Evolutionary conservation across 768 basidiomycete genomes (phyloP).

Genomic region (Panaeolus papilionaceus): DNA sequence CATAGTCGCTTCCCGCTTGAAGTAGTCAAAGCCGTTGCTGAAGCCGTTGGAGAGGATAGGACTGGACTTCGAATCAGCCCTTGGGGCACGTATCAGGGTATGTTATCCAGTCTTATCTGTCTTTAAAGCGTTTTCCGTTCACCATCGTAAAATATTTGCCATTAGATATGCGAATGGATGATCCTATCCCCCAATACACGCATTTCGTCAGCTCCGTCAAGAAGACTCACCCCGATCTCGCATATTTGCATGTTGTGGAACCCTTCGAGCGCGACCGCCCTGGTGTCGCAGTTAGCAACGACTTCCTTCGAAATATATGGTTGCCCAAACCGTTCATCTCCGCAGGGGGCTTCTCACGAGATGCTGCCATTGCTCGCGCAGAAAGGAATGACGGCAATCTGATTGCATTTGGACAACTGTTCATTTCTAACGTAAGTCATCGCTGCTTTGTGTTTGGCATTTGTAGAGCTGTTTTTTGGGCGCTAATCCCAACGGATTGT

Average conservation of each 20-base stretch:
- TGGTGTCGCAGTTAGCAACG: background rate
- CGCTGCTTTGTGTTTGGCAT: background rate
- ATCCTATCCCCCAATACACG: background rate
- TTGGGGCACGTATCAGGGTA: conserved; percentile 7
- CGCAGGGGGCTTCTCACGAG: background rate
- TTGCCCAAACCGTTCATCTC: conserved; percentile 3
- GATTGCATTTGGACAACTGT: background rate
- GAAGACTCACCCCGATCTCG: background rate
- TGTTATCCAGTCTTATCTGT: background rate
- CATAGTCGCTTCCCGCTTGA: conserved; percentile 63
- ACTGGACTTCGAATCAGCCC: conserved; percentile 46
- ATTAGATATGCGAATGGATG: background rate
- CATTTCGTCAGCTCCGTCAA: background rate
- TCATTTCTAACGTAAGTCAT: conserved; percentile 1
- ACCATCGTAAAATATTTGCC: background rate
- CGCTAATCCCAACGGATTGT: background rate
- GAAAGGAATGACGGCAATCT: background rate
- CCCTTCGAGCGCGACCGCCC: background rate
- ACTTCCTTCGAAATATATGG: background rate
- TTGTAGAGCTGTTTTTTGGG: background rate
- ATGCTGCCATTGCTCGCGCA: background rate
- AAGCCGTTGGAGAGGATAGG: conserved; percentile 54
- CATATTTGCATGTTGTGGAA: background rate
- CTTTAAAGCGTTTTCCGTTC: background rate
- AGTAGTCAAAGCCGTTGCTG: conserved; percentile 50